Evolutionary conservation across 768 basidiomycete genomes (phyloP), one percentile per base, ranked within the genome.

Genomic region (Austroboletus festivus): DNA sequence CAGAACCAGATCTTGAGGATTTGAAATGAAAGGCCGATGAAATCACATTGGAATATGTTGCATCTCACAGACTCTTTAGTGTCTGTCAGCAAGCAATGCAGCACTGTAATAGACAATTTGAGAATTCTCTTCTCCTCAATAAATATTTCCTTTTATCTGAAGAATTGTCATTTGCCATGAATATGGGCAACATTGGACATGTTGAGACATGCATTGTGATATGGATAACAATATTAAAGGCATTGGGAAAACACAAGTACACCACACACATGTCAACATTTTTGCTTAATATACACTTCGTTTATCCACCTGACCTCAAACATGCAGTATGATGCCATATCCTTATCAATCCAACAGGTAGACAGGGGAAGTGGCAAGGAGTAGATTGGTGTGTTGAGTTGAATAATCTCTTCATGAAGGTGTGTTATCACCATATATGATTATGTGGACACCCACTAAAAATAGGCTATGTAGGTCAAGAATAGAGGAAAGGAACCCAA

Each of bases 361-460:
- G 62, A 28, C 41, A 47, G 8, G 56, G 59, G 3, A 48, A 51
- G 0, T 77, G 67, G 31, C 52, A 63, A 1, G 65, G 58, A 0
- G 55, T 73, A 3, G 74, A 76, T 42, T 76, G 73, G 73, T 43
- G 66, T 8, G 55, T 72, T 1, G 73, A 78, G 48, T 57, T 68
- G 3, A 68, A 74, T 24, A 76, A 77, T 47, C 61, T 75, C 1
- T 73, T 67, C n/a, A 73, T 63, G 5, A 77, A 75, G 59, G 73
- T 72, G 13, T 7, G 26, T 28, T 28, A 28, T 5, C 26, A 5
- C 26, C 26, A 11, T 11, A 28, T 28, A n/a, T n/a, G n/a, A n/a
- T n/a, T 28, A 11, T 28, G 26, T 28, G 26, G 11, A 28, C n/a
- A n/a, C n/a, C n/a, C n/a, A n/a, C n/a, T n/a, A n/a, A n/a, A n/a